These are phyloP conservation scores for Asterella californica DNA, from an alignment of 225 moss, liverwort and hornwort species.

Conservation along the genomic window DNA sequence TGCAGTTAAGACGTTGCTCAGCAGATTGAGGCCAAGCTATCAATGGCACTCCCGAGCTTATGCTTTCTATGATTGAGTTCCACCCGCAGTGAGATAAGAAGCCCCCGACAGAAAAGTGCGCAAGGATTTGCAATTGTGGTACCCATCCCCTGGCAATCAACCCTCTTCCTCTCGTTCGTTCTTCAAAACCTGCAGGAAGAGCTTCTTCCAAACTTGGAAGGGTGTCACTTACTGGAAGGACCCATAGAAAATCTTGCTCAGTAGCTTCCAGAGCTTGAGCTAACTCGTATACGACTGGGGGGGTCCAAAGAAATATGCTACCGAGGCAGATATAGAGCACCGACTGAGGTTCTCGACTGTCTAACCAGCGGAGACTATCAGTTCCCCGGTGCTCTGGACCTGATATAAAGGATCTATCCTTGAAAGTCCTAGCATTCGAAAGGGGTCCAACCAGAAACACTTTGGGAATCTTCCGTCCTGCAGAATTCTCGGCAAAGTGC, in stretches of 20 bases:
- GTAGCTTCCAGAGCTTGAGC: constrained; percentile 50
- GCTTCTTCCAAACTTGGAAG: not conserved
- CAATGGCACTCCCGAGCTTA: constrained; percentile 36
- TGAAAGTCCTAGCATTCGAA: not conserved
- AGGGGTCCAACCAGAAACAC: constrained; percentile 8
- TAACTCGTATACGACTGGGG: constrained; percentile 37
- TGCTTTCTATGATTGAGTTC: constrained; percentile 42
- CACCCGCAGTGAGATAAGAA: constrained; percentile 47
- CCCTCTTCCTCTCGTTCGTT: constrained; percentile 25
- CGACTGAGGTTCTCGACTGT: constrained; percentile 36
- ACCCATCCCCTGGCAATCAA: constrained; percentile 26
- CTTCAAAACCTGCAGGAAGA: too few relatives aligned
- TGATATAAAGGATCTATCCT: not conserved
- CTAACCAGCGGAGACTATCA: constrained; percentile 40
- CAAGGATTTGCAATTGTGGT: constrained; percentile 33
- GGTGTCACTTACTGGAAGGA: constrained; percentile 2
- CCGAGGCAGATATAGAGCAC: constrained; percentile 58
- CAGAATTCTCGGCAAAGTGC: not conserved
- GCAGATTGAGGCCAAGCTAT: constrained; percentile 30
- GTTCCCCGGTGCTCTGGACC: not conserved
- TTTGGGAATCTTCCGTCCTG: not conserved
- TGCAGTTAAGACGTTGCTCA: constrained; percentile 38
- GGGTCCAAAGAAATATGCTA: constrained; percentile 20
- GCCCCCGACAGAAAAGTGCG: constrained; percentile 31
- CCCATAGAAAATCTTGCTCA: constrained; percentile 46